phyloP scores from a whole-genome alignment of 306 rosid genomes.

The Acacia confusa region DNA sequence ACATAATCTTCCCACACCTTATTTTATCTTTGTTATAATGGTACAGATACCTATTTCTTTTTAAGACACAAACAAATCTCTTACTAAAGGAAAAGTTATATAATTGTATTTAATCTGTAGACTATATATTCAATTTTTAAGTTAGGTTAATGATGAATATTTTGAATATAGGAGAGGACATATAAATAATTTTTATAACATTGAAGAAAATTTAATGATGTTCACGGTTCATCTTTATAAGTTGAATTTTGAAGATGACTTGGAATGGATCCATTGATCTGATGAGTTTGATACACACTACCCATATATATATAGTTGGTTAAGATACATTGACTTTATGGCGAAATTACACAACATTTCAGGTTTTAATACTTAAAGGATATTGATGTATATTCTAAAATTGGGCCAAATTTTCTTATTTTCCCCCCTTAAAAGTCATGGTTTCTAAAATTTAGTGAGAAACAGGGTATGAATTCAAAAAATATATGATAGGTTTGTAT shows the following conservation, averaged over 20 bases:
- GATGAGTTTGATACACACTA: no score
- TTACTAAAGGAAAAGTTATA: not conserved
- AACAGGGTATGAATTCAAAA: not conserved
- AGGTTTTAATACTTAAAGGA: not conserved
- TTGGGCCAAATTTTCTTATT: not conserved
- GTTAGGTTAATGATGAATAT: no score
- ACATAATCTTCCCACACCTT: not conserved
- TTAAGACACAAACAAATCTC: not conserved
- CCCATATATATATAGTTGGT: not conserved
- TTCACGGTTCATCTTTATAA: no score
- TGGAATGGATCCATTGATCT: not conserved
- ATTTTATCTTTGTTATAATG: not conserved
- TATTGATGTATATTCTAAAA: not conserved
- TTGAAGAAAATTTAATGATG: not conserved
- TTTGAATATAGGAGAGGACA: no score
- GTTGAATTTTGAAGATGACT: not conserved
- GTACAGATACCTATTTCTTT: not conserved
- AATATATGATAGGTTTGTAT: not conserved
- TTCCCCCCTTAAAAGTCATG: not conserved
- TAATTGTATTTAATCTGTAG: not conserved
- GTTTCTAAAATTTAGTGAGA: no score
- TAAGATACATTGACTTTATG: not conserved
- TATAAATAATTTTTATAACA: no score
- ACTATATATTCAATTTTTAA: not conserved
- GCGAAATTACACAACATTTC: not conserved